Evolutionary conservation across 78 protist species (phyloP).

Genomic region (Capsaspora owczarzaki): DNA sequence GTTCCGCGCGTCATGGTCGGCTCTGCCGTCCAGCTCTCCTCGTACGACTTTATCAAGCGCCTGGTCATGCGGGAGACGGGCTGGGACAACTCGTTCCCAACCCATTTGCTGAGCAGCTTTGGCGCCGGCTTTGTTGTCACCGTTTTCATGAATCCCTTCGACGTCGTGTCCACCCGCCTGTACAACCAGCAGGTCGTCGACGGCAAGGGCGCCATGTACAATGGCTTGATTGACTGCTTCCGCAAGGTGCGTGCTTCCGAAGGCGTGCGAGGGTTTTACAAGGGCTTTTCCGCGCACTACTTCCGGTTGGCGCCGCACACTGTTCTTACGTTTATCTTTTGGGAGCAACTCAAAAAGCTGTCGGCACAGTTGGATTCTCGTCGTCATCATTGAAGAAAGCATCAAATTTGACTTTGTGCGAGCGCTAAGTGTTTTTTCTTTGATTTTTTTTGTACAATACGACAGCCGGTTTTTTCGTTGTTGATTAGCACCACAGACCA

Average conservation of each 20-base stretch:
- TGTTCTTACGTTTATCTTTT: neutral
- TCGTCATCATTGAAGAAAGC: too few relatives aligned
- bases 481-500: too few relatives aligned
- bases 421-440: too few relatives aligned
- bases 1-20: constrained; percentile 26
- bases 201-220: neutral
- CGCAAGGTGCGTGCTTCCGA: neutral
- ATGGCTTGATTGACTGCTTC: neutral
- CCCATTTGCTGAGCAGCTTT: neutral
- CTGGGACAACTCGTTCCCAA: neutral
- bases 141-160: constrained; percentile 24
- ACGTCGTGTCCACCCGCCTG: constrained; percentile 40
- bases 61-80: neutral
- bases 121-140: neutral
- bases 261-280: neutral
- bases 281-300: neutral
- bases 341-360: neutral
- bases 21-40: constrained; percentile 21
- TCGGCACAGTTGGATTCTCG: too few relatives aligned
- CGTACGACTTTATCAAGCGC: neutral
- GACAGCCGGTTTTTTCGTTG: too few relatives aligned
- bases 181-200: constrained; percentile 33
- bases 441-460: too few relatives aligned
- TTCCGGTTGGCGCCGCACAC: neutral
- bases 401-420: too few relatives aligned